Evolutionary conservation across 495 filamentous ascomycete genomes (phyloP).

Genomic region (Staphylotrichum tortipilum): DNA sequence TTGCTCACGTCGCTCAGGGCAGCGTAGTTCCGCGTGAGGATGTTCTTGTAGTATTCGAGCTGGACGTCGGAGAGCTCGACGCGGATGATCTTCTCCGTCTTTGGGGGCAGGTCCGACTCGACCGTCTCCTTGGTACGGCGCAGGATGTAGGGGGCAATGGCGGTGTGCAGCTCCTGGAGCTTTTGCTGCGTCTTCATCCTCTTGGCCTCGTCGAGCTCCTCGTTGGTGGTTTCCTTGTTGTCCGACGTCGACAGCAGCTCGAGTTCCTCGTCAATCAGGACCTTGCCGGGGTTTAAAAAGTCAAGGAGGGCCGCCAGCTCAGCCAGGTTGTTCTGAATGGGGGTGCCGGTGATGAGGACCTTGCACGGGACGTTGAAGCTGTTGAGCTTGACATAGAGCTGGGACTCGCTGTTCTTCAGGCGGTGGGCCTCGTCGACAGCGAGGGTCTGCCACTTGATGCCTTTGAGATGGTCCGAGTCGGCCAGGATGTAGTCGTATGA

Average conservation of each 20-base stretch:
- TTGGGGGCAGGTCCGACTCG: constrained; percentile 88
- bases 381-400: constrained; percentile 75
- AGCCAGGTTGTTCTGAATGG: constrained; percentile 91
- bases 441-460: constrained; percentile 95
- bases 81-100: constrained; percentile 97
- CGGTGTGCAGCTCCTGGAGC: constrained; percentile 55
- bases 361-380: constrained; percentile 78
- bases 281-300: constrained; percentile 85
- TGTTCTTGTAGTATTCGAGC: constrained; percentile 97
- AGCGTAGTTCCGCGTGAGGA: constrained; percentile 91
- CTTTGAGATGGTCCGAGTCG: constrained; percentile 67
- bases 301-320: constrained; percentile 89
- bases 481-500: constrained; percentile 90
- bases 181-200: constrained; percentile 30
- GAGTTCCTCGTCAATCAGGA: constrained; percentile 81
- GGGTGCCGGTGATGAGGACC: constrained; percentile 92
- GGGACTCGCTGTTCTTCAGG: constrained; percentile 90
- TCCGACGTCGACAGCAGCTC: constrained; percentile 46
- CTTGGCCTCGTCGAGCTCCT: constrained; percentile 30
- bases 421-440: constrained; percentile 95
- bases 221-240: constrained; percentile 25
- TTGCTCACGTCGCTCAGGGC: constrained; percentile 82
- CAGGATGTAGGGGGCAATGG: constrained; percentile 84
- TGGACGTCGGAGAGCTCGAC: constrained; percentile 94
- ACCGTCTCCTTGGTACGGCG: constrained; percentile 97